Base-by-base conservation (phyloP, 2,329 filamentous ascomycete genomes). In the Cytospora mali region DNA sequence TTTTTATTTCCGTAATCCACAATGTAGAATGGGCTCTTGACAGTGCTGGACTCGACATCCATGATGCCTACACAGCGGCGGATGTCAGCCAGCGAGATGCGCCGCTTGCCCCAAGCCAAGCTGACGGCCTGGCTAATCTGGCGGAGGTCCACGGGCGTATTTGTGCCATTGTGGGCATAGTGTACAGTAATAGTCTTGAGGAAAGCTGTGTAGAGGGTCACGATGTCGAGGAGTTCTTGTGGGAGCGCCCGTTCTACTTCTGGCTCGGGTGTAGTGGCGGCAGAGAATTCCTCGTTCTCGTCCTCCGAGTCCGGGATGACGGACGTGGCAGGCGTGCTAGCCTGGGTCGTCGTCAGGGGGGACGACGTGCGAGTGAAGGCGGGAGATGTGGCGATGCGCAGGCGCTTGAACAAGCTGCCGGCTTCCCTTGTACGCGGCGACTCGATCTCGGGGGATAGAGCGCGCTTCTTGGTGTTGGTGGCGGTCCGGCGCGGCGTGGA, bases 51-150 rank as follows among this genome's bases (percentile, higher is more conserved):
- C 6, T 52, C 54, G 28, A 57, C 10, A 14, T 78, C 77, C 69
- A 88, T 80, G n/a, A 92, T 76, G 55, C 88, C 89, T 25, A 93
- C 74, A 66, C 88, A 84, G 65, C 84, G 81, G 65, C 86, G 85
- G 54, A 93, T 78, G 69, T 93, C 90, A 48, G 86, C 84, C 0
- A 84, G 75, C 0, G 80, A 83, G 18, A 92, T 88, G 62, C 81
- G 81, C 33, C 89, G 82, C 76, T 90, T 92, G 64, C 89, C 88
- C 90, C 90, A 93, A 42, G 88, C 79, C 66, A 86, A 83, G 14
- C 88, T 84, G 48, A 91, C 79, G 62, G 86, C 81, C 11, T 85
- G 85, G 35, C 84, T 80, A 39, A 93, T 79, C 31, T 80, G 77
- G 39, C 81, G 79, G 51, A 92, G 73, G 69, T 92, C 88, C 27